Conservation (phyloP, 805 yeast genomes). For the Schizosaccharomyces japonicus region DNA sequence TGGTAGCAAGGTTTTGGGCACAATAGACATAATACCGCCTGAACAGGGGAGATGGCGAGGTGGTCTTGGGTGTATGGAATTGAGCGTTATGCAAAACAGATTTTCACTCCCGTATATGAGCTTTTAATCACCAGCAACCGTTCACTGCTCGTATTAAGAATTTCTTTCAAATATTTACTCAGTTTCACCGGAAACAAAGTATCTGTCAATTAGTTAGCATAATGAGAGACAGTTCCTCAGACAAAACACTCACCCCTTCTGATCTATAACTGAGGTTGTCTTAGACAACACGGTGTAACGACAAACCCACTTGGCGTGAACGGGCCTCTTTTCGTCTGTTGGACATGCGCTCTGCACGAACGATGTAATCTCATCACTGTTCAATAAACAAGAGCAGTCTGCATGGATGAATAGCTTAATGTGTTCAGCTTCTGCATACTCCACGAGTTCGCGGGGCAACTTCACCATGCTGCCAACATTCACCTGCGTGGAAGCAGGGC, state of each 20-base stretch:
- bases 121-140: too few relatives aligned
- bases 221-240: neutral
- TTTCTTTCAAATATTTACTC: too few relatives aligned
- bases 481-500: neutral
- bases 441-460: neutral
- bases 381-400: neutral
- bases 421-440: neutral
- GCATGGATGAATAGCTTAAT: neutral
- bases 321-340: neutral
- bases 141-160: too few relatives aligned
- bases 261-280: neutral
- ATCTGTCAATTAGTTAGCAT: neutral
- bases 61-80: too few relatives aligned
- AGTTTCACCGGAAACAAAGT: neutral
- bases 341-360: neutral
- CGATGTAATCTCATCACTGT: neutral
- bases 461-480: neutral
- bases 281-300: neutral
- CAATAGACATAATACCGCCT: too few relatives aligned
- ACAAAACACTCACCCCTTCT: conserved; percentile 1
- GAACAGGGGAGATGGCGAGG: too few relatives aligned
- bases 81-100: too few relatives aligned
- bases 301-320: neutral
- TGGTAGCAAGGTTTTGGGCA: too few relatives aligned
- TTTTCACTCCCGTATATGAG: too few relatives aligned